These are phyloP conservation scores for Crithidia expoeki DNA, from an alignment of 208 protist genomes.

Conservation along the genomic window DNA sequence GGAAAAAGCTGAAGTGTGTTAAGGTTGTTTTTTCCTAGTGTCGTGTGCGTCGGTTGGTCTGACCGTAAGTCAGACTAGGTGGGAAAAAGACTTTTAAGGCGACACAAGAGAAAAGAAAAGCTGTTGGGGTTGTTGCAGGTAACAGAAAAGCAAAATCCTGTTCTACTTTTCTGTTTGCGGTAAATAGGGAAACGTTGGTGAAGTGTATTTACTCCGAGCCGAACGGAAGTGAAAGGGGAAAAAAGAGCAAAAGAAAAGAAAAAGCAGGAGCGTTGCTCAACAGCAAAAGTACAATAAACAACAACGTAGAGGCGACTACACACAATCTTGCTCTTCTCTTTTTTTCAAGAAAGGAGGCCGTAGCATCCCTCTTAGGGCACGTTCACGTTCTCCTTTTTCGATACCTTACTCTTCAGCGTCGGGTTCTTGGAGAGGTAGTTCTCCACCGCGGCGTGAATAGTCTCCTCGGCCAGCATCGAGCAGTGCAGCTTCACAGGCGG, in stretches of 20 bases:
- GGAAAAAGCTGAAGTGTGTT: neutral
- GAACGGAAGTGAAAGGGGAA: neutral
- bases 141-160: too few relatives aligned
- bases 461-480: conserved; percentile 99
- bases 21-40: too few relatives aligned
- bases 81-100: too few relatives aligned
- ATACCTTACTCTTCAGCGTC: conserved; percentile 89
- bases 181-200: neutral
- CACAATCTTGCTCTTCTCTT: too few relatives aligned
- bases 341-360: neutral
- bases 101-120: too few relatives aligned
- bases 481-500: conserved; percentile 99
- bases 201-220: neutral
- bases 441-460: conserved; percentile 98
- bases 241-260: conserved; percentile 1
- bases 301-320: neutral
- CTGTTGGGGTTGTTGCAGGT: too few relatives aligned
- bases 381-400: conserved; percentile 27
- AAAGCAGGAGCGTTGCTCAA: conserved; percentile 4
- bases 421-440: conserved; percentile 97
- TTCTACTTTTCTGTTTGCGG: neutral
- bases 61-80: too few relatives aligned
- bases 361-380: neutral
- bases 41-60: too few relatives aligned
- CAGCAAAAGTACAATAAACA: conserved; percentile 6